Evolutionary conservation across 176 grass and related monocot genomes (phyloP), one percentile per base, ranked within the genome.

Genomic region (Carex pumila): DNA sequence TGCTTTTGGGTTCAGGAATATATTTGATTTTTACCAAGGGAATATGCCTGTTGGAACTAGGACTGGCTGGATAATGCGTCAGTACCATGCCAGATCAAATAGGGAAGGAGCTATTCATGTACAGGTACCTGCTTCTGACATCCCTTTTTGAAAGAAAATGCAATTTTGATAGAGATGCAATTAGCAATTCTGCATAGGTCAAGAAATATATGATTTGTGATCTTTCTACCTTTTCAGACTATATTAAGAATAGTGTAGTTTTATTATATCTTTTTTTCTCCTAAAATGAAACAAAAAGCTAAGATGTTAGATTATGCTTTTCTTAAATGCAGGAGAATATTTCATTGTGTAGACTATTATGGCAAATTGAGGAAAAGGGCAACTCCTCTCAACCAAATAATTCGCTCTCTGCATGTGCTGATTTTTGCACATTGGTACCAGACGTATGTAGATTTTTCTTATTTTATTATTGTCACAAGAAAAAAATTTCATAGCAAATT

Each of bases 271-370:
- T 31, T 8, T 69, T 9, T 17, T 41, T 13, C 34, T 39, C 6
- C 7, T 39, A 37, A 13, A 65, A 69, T 18, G 34, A 55, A 76
- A 76, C 45, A 31, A 18, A 76, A 30, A 15, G 12, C 45, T 52
- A 29, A 75, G 19, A 54, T 75, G 13, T 39, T 25, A 75, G 37
- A 43, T 14, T 56, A 9, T 55, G 55, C 22, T 77, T 72, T 34
- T 25, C 37, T 87, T 70, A 83, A 78, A 85, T 76, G 31, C 87
- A 96, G 94, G 89, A 88, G 19, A 61, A 91, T 72, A 85, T 69
- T 87, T 91, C 81, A 72, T 85, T 96, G 85, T 91, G 74, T 82
- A 92, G 84, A 89, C 58, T 93, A 43, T 89, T 89, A 68, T 84
- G 64, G 78, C 76, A 83, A 53, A 67, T 34, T 25, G 77, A 85